phyloP scores from a whole-genome alignment of 495 filamentous ascomycete genomes.

The Mytilinidion resinicola region DNA sequence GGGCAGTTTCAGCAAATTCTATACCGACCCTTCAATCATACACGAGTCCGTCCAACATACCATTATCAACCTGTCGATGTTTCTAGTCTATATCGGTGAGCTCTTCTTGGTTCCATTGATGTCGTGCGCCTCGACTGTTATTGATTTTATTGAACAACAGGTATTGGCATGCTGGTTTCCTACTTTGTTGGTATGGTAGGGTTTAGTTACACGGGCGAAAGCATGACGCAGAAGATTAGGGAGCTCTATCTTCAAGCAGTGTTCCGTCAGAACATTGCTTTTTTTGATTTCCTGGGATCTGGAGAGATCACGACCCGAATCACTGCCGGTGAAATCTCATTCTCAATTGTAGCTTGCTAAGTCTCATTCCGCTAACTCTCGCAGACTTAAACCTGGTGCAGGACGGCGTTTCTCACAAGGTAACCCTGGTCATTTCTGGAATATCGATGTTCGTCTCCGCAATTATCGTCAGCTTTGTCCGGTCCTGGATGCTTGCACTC shows the following conservation, averaged over 20 bases:
- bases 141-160: background rate
- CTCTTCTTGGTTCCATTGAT: background rate
- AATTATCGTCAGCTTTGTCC: conserved; percentile 33
- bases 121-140: background rate
- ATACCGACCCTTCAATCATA: background rate
- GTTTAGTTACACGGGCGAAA: conserved; percentile 92
- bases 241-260: conserved; percentile 78
- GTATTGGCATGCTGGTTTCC: conserved; percentile 73
- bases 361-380: background rate
- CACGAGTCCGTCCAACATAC: conserved; percentile 15
- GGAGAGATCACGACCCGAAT: conserved; percentile 92
- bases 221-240: conserved; percentile 77
- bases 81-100: conserved; percentile 76
- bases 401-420: conserved; percentile 40
- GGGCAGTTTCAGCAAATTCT: conserved; percentile 18
- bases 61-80: conserved; percentile 51
- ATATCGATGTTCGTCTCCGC: conserved; percentile 32
- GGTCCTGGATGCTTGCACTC: conserved; percentile 49
- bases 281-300: conserved; percentile 85
- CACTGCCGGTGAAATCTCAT: conserved; percentile 47
- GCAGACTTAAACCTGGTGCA: conserved; percentile 56
- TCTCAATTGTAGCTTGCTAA: conserved; percentile 16
- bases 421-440: conserved; percentile 29
- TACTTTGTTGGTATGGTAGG: conserved; percentile 78
- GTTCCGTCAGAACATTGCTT: conserved; percentile 84